Evolutionary conservation across 108 stramenopile species (phyloP).

Genomic region (Conticribra guillardii): DNA sequence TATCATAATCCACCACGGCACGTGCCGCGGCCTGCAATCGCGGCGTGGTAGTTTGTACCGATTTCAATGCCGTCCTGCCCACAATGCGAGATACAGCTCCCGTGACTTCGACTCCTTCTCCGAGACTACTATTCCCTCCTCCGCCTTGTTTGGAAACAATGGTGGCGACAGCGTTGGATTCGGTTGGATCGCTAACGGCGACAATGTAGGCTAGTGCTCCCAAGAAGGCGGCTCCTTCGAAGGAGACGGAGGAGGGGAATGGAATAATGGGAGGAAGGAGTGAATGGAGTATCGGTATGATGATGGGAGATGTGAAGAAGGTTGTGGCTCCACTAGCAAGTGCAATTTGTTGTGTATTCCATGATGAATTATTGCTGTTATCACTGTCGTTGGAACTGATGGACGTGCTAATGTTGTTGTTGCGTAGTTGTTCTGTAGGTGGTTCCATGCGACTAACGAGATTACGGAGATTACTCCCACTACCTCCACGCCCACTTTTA

Average conservation of each 20-base stretch:
- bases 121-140: constrained; percentile 14
- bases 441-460: not conserved
- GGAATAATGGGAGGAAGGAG: constrained; percentile 43
- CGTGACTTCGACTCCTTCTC: constrained; percentile 42
- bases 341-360: constrained; percentile 49
- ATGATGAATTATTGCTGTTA: constrained; percentile 14
- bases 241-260: constrained; percentile 44
- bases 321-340: constrained; percentile 43
- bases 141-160: not conserved
- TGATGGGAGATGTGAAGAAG: constrained; percentile 36
- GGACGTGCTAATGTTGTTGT: not conserved
- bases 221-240: constrained; percentile 44
- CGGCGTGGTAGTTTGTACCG: constrained; percentile 33
- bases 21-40: constrained; percentile 42
- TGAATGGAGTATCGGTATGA: constrained; percentile 40
- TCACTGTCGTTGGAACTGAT: constrained; percentile 5
- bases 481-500: not conserved
- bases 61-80: constrained; percentile 37
- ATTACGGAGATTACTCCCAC: constrained; percentile 5
- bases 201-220: constrained; percentile 45
- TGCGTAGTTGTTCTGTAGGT: not conserved
- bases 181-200: constrained; percentile 42
- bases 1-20: constrained; percentile 43
- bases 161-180: not conserved
- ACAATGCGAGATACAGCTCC: constrained; percentile 49